A percentile compares a stretch with the other conserved stretches of the same genome.
Evolutionary conservation across 768 basidiomycete genomes (phyloP).

Genomic region (Gymnopilus junonius): DNA sequence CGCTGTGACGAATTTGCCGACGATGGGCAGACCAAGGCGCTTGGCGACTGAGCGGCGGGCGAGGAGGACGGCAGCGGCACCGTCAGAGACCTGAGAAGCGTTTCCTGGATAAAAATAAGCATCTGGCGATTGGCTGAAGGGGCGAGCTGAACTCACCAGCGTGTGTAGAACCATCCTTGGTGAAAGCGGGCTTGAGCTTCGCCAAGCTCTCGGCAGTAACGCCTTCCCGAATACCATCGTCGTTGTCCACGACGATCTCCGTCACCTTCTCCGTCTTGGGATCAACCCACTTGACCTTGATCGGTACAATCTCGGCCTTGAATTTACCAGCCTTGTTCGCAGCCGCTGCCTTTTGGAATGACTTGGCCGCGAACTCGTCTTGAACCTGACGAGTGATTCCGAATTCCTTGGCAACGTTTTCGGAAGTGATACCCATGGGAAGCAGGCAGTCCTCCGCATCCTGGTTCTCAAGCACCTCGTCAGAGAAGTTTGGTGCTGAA

Average conservation of each 20-base stretch:
- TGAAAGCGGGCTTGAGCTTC: constrained; percentile 89
- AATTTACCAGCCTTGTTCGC: constrained; percentile 85
- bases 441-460: constrained; percentile 82
- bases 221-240: constrained; percentile 88
- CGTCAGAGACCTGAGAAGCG: constrained; percentile 90
- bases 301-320: constrained; percentile 82
- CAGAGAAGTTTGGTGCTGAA: constrained; percentile 62
- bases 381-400: constrained; percentile 75
- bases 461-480: constrained; percentile 64
- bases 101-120: constrained; percentile 49
- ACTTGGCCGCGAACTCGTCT: constrained; percentile 83
- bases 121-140: constrained; percentile 8
- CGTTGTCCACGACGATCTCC: constrained; percentile 73
- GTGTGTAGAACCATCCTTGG: constrained; percentile 75
- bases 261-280: constrained; percentile 73
- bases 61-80: constrained; percentile 88
- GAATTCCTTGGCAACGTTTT: constrained; percentile 85
- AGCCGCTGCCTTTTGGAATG: constrained; percentile 82
- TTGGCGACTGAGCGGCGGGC: constrained; percentile 80
- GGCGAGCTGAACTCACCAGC: constrained; percentile 46
- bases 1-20: constrained; percentile 83
- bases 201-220: constrained; percentile 77
- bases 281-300: constrained; percentile 70
- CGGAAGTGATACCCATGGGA: constrained; percentile 95
- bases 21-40: constrained; percentile 81